Evolutionary conservation across 176 grass and related monocot genomes (phyloP).

Genomic region (Pontederia paniculata): DNA sequence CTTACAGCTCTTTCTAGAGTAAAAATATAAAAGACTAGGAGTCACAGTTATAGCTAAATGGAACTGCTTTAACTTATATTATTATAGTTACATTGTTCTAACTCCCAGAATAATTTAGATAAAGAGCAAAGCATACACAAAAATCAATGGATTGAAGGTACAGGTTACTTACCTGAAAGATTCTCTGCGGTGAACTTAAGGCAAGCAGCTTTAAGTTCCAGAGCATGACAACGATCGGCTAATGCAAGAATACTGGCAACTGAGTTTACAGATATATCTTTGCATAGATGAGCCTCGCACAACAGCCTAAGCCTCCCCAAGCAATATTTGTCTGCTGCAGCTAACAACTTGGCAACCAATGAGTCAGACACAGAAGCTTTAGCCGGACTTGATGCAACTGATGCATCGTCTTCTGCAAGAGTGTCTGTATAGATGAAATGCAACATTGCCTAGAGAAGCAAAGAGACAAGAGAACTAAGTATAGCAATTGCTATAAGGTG

Average conservation of each 20-base stretch:
- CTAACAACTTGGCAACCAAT: neutral
- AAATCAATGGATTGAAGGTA: too few relatives aligned
- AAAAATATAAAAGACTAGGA: too few relatives aligned
- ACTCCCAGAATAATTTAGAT: too few relatives aligned
- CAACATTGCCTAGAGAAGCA: neutral
- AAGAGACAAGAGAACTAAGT: neutral
- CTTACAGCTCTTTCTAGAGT: too few relatives aligned
- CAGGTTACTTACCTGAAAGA: too few relatives aligned
- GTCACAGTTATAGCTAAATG: too few relatives aligned
- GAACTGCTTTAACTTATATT: too few relatives aligned
- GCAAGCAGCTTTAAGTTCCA: slow-evolving; percentile 1
- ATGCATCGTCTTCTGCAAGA: neutral
- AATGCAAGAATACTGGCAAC: neutral
- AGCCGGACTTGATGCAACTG: neutral
- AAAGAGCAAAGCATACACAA: too few relatives aligned
- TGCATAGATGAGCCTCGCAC: neutral
- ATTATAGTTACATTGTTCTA: too few relatives aligned
- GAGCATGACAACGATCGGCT: neutral
- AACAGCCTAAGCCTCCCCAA: slow-evolving; percentile 1
- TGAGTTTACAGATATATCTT: neutral
- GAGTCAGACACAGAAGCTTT: neutral
- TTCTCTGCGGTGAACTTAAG: slow-evolving; percentile 1
- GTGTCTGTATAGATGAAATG: slow-evolving; percentile 1
- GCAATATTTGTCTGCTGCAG: slow-evolving; percentile 1
- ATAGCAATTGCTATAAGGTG: neutral